phyloP scores from a whole-genome alignment of 2,329 filamentous ascomycete genomes.

The Paradendryphiella salina region DNA sequence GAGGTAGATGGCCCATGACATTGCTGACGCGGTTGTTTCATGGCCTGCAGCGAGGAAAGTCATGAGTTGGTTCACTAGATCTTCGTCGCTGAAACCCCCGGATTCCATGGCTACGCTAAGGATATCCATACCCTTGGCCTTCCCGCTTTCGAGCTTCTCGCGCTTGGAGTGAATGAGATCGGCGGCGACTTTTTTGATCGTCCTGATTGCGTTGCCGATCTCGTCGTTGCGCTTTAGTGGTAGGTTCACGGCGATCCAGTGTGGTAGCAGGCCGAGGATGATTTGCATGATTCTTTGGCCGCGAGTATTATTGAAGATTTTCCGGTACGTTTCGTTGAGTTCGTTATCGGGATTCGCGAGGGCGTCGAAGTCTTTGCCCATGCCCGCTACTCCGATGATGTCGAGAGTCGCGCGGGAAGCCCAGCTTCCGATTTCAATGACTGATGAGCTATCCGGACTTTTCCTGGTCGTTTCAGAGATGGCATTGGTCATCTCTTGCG shows the following conservation, averaged over 20 bases:
- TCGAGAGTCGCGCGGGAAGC: slow-evolving; percentile 59
- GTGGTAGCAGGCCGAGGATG: slow-evolving; percentile 64
- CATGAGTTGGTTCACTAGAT: slow-evolving; percentile 87
- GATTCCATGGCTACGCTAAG: slow-evolving; percentile 77
- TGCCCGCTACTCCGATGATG: slow-evolving; percentile 61
- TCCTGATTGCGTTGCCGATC: slow-evolving; percentile 41
- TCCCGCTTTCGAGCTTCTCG: slow-evolving; percentile 53
- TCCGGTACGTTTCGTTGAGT: slow-evolving; percentile 57
- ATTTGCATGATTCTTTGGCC: slow-evolving; percentile 61
- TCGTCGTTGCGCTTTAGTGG: slow-evolving; percentile 69
- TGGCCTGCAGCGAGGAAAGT: slow-evolving; percentile 77
- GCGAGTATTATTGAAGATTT: slow-evolving; percentile 54
- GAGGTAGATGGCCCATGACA: slow-evolving; percentile 60
- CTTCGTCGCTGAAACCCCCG: slow-evolving; percentile 74
- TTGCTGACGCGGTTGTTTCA: slow-evolving; percentile 59
- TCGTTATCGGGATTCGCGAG: slow-evolving; percentile 56
- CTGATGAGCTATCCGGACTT: slow-evolving; percentile 32
- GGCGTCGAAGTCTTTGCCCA: slow-evolving; percentile 61
- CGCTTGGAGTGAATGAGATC: slow-evolving; percentile 74
- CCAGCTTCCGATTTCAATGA: slow-evolving; percentile 53
- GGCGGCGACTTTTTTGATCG: slow-evolving; percentile 63
- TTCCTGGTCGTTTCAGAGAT: slow-evolving; percentile 38
- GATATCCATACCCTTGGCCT: slow-evolving; percentile 67
- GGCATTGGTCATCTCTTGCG: slow-evolving; percentile 47
- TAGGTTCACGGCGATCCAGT: slow-evolving; percentile 63